Base-by-base conservation (phyloP, 495 filamentous ascomycete species). In the Hyaloscypha hepaticicola region DNA sequence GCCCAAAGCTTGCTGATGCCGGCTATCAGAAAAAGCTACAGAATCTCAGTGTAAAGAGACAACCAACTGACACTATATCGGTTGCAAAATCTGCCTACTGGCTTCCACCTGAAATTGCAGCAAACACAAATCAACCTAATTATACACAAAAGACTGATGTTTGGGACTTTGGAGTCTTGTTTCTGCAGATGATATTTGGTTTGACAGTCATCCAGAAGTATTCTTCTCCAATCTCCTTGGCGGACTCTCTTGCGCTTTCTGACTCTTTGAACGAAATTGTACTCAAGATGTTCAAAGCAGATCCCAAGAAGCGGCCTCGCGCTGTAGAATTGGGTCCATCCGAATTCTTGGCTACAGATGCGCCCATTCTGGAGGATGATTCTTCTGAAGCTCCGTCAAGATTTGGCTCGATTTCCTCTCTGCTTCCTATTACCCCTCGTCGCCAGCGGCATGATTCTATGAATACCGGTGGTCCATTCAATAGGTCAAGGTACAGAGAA, bases 151-250 rank as follows among this genome's bases (percentile, higher is more conserved):
- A 96, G 73, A 90, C 92, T 0, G 96, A 98, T 74, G 84, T 99
- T 16, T 99, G 95, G 95, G 88, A 96, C 67, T 84, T 98, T 67
- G 95, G 95, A 5, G 84, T 97, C 45, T 82, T 96, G 22, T 86
- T 96, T 68, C 75, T 96, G 28, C 93, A 98, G 73, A 96, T 98
- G 92, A 80, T 91, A n/a, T 95, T 97, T 71, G 95, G 95, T 27
- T 77, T 90, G 60, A 83, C 90, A 68, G 84, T 92, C 11, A 76
- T 89, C 26, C 80, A 89, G 58, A 88, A 88, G 63, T 92, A 96
- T 70, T 87, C 83, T 25, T 96, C 92, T 0, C 93, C 93, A 9
- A 82, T 83, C 50, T 83, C 85, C 24, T 73, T 96, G 53, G 76
- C 92, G 55, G 85, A 88, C 8, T 80, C 79, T 3, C 70, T 83